Evolutionary conservation across 345 rosid genomes (phyloP).

Genomic region (Sonneratia alba): DNA sequence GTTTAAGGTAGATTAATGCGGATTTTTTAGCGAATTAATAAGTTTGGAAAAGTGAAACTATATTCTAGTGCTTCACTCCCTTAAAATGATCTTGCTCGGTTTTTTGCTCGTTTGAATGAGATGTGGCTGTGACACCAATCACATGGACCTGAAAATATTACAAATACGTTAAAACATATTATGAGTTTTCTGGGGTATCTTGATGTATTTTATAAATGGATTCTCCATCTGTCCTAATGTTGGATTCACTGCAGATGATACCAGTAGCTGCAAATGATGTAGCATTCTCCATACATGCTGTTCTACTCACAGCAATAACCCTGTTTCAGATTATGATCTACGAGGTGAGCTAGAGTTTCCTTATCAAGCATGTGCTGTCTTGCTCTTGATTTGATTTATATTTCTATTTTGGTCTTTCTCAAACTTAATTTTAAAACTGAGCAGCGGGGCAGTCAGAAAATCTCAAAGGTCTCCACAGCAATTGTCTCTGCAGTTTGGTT

Average conservation of each 20-base stretch:
- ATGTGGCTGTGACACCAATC: background rate
- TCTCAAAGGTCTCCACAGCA: slow-evolving; percentile 50
- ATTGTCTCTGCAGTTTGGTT: slow-evolving; percentile 50
- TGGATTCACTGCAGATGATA: slow-evolving; percentile 53
- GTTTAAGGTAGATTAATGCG: background rate
- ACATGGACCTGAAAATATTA: background rate
- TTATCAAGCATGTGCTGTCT: background rate
- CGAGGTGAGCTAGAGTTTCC: slow-evolving; percentile 38
- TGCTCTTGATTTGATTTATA: slow-evolving; percentile 5
- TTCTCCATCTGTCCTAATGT: background rate
- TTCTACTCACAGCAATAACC: slow-evolving; percentile 53
- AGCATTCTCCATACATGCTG: slow-evolving; percentile 88
- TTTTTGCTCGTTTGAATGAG: background rate
- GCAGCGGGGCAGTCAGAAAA: slow-evolving; percentile 79
- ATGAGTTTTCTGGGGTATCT: background rate
- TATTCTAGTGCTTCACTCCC: background rate
- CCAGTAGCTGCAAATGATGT: slow-evolving; percentile 93
- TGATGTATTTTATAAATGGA: background rate
- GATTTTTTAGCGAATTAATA: background rate
- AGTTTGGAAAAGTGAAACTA: background rate
- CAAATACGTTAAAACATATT: background rate
- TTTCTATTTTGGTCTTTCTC: background rate
- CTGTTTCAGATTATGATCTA: slow-evolving; percentile 68
- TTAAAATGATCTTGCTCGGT: background rate
- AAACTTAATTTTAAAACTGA: background rate